Percentiles rank a stretch among this genome's conserved stretches.
Conservation (phyloP, 371 early-diverging fungal genomes). For the Mucor mucedo region DNA sequence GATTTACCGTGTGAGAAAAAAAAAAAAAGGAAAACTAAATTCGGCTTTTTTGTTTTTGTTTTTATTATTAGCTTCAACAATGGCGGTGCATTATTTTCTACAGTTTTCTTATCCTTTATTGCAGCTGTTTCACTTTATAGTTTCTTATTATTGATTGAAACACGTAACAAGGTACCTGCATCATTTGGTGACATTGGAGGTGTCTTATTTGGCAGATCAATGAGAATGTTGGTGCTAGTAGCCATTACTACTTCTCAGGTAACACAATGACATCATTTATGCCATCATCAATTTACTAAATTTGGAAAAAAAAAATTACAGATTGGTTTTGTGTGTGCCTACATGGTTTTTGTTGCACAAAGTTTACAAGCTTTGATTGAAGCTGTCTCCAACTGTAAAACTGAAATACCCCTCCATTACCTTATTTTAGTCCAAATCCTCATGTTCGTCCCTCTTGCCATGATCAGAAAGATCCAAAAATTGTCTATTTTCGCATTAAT, state of each 20-base stretch:
- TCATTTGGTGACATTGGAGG: slow-evolving; percentile 78
- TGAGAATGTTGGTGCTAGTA: slow-evolving; percentile 71
- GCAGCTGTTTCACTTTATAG: slow-evolving; percentile 61
- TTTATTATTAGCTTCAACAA: slow-evolving; percentile 57
- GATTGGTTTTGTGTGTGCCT: slow-evolving; percentile 88
- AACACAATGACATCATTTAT: slow-evolving; percentile 5
- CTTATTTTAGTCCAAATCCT: slow-evolving; percentile 74
- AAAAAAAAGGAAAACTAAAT: slow-evolving; percentile 6
- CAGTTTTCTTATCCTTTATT: slow-evolving; percentile 52
- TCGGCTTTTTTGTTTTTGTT: neutral
- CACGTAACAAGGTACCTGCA: slow-evolving; percentile 60
- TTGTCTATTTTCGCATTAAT: slow-evolving; percentile 81
- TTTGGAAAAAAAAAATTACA: slow-evolving; percentile 18
- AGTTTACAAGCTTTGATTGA: slow-evolving; percentile 75
- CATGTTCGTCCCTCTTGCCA: slow-evolving; percentile 80
- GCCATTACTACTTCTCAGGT: slow-evolving; percentile 84
- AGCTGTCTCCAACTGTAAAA: slow-evolving; percentile 57
- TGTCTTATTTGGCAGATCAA: slow-evolving; percentile 72
- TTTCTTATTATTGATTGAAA: slow-evolving; percentile 68
- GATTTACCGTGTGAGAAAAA: neutral
- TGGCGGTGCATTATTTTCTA: slow-evolving; percentile 69
- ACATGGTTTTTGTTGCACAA: slow-evolving; percentile 88
- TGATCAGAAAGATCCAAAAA: slow-evolving; percentile 84
- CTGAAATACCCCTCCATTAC: slow-evolving; percentile 34
- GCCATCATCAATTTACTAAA: neutral